These are phyloP conservation scores for Arthroderma sp. DNA, from an alignment of 2,329 filamentous ascomycete genomes.

Conservation along the genomic window DNA sequence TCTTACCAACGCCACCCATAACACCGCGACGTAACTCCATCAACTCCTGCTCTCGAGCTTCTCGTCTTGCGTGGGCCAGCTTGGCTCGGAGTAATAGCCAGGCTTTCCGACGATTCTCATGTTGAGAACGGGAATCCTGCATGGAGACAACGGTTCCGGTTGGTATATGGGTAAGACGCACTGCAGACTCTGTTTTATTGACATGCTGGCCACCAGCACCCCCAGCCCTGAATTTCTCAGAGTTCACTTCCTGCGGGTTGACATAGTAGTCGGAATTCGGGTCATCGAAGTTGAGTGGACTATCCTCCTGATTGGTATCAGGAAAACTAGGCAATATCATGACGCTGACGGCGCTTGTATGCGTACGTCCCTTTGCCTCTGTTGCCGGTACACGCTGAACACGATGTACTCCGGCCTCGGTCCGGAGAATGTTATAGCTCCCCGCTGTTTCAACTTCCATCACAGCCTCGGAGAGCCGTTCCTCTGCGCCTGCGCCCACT, in stretches of 20 bases:
- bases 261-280: slow-evolving; percentile 88
- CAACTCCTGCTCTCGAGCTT: slow-evolving; percentile 72
- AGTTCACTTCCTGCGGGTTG: slow-evolving; percentile 65
- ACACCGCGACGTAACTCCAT: slow-evolving; percentile 63
- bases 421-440: slow-evolving; percentile 68
- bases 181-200: slow-evolving; percentile 94
- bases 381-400: slow-evolving; percentile 89
- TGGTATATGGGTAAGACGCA: slow-evolving; percentile 80
- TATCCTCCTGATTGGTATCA: slow-evolving; percentile 38
- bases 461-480: slow-evolving; percentile 72
- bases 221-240: slow-evolving; percentile 81
- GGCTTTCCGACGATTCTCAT: slow-evolving; percentile 74
- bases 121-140: slow-evolving; percentile 85
- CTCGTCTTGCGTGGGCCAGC: slow-evolving; percentile 65
- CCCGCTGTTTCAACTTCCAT: slow-evolving; percentile 67
- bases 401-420: slow-evolving; percentile 86
- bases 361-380: slow-evolving; percentile 79
- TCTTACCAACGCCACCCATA: slow-evolving; percentile 61
- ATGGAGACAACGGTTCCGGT: slow-evolving; percentile 79
- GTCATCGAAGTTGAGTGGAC: slow-evolving; percentile 57
- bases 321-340: slow-evolving; percentile 83
- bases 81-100: slow-evolving; percentile 76
- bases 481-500: slow-evolving; percentile 45
- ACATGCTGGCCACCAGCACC: slow-evolving; percentile 96
- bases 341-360: slow-evolving; percentile 85